Evolutionary conservation across 164 flowering plant species (phyloP).

Genomic region (Vitis rotundifolia): DNA sequence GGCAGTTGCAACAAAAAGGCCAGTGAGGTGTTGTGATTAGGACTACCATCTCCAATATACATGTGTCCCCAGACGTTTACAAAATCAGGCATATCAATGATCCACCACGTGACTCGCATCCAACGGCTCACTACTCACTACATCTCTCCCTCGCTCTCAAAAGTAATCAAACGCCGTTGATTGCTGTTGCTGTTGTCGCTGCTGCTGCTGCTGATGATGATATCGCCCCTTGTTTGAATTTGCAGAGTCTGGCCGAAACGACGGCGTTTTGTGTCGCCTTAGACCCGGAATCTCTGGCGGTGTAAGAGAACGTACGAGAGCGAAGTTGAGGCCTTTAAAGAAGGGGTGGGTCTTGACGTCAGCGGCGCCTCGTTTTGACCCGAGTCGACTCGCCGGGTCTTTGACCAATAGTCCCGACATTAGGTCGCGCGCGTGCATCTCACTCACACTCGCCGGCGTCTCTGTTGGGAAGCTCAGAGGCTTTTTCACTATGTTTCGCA

Average conservation of each 20-base stretch:
- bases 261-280: constrained; percentile 24
- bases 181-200: constrained; percentile 16
- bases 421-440: constrained; percentile 54
- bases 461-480: constrained; percentile 53
- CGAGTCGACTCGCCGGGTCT: constrained; percentile 67
- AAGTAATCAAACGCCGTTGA: constrained; percentile 47
- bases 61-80: constrained; percentile 13
- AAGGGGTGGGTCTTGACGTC: constrained; percentile 84
- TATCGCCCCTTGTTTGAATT: no score
- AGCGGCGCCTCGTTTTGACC: constrained; percentile 74
- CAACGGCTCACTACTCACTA: not conserved
- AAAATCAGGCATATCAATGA: constrained; percentile 14
- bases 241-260: constrained; percentile 3
- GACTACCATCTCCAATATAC: constrained; percentile 13
- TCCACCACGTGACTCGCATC: constrained; percentile 17
- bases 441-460: constrained; percentile 31
- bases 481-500: constrained; percentile 59
- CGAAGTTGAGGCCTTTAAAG: constrained; percentile 69
- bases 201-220: not conserved
- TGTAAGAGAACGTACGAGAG: constrained; percentile 58
- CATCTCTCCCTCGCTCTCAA: constrained; percentile 11
- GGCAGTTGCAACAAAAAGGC: not conserved
- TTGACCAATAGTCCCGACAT: constrained; percentile 57
- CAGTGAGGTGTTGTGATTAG: not conserved
- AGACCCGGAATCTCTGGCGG: constrained; percentile 67